Base-by-base conservation (phyloP, 106 monocot species). In the Ottelia alismoides region DNA sequence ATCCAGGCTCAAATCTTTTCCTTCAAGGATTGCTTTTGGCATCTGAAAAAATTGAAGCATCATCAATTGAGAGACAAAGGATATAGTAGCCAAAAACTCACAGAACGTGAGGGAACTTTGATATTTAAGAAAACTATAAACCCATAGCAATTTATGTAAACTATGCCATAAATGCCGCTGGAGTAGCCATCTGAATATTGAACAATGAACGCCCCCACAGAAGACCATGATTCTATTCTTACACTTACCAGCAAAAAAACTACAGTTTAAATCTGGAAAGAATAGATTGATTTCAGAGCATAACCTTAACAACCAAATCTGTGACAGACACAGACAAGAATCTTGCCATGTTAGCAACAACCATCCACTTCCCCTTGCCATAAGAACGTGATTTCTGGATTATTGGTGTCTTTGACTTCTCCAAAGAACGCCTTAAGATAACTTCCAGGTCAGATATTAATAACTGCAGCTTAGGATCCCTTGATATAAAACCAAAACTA, bases 241-340 rank as follows among this genome's bases (percentile, higher is more conserved):
- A n/a, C n/a, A n/a, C n/a, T n/a, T n/a, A n/a, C n/a, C n/a, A n/a
- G n/a, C n/a, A n/a, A n/a, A n/a, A n/a, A n/a, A n/a, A n/a, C n/a
- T n/a, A n/a, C n/a, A n/a, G n/a, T n/a, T n/a, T n/a, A n/a, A n/a
- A n/a, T n/a, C n/a, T n/a, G n/a, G n/a, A n/a, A n/a, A n/a, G n/a
- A n/a, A n/a, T n/a, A n/a, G n/a, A n/a, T n/a, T n/a, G n/a, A n/a
- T n/a, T n/a, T n/a, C 40, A 43, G 40, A 43, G 40, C 6, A 43
- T 58, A 62, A 98, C 98, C 98, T 86, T 98, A 25, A 98, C 57
- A 79, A 65, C 71, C 50, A 98, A 61, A 62, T 98, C 89, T 31
- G 72, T 70, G 27, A 98, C 56, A 28, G 82, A 72, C 51, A 98
- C 60, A 47, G 98, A 98, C 18, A 90, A 47, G 64, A 90, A 68